Conservation (phyloP, 2,329 filamentous ascomycete species). For the Verticillium tricorpus region DNA sequence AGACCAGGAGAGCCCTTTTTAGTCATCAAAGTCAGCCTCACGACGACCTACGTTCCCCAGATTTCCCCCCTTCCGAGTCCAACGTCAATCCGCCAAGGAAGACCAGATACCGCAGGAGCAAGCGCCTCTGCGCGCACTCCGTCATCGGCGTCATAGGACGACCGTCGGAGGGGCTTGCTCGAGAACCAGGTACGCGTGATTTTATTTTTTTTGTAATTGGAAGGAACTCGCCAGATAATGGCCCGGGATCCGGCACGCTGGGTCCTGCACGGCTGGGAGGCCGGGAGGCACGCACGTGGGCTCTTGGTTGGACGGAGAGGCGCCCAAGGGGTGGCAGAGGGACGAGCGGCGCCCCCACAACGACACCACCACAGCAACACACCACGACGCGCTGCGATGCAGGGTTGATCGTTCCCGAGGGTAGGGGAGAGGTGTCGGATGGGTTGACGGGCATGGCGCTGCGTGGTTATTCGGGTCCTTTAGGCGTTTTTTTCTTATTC, state of each 20-base stretch:
- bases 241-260: background rate
- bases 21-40: background rate
- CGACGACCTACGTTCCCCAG: background rate
- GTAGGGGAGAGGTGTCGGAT: background rate
- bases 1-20: background rate
- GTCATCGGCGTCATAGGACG: background rate
- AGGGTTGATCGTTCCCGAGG: background rate
- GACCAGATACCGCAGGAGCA: background rate
- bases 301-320: background rate
- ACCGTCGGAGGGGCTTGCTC: background rate
- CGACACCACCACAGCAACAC: background rate
- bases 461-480: background rate
- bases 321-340: background rate
- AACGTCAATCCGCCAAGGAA: background rate
- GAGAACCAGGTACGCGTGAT: background rate
- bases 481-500: background rate
- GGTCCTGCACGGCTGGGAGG: background rate
- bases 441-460: background rate
- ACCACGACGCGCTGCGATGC: background rate
- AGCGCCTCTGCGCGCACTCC: background rate
- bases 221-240: background rate
- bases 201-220: background rate
- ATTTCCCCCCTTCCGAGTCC: background rate
- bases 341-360: background rate
- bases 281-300: background rate